Percentiles rank a stretch among this genome's conserved stretches.
Conservation (phyloP, 2,329 filamentous ascomycete genomes). For the Pseudohalonectria lignicola region DNA sequence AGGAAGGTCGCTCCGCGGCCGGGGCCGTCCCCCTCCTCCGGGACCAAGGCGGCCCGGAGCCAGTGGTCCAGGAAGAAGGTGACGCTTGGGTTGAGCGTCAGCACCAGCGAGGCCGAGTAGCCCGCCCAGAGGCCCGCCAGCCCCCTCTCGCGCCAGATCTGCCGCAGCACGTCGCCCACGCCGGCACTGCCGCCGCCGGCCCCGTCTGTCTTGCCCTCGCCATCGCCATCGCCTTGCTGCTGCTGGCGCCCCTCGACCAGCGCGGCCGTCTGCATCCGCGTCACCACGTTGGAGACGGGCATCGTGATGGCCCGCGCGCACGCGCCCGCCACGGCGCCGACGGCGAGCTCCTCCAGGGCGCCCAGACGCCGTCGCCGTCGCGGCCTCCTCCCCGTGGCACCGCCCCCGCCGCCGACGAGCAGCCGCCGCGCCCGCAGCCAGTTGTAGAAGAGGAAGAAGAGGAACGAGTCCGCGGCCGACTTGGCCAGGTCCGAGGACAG, state of each 20-base stretch:
- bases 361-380: constrained; percentile 38
- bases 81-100: constrained; percentile 77
- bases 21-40: neutral
- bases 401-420: constrained; percentile 13
- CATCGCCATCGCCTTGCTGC: constrained; percentile 21
- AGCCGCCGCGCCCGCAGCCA: constrained; percentile 24
- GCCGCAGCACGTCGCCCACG: constrained; percentile 41
- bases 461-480: constrained; percentile 63
- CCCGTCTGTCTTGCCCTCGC: constrained; percentile 13
- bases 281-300: constrained; percentile 72
- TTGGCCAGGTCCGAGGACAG: constrained; percentile 54
- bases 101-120: constrained; percentile 67
- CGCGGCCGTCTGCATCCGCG: constrained; percentile 64
- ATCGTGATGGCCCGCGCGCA: constrained; percentile 67
- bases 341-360: constrained; percentile 59
- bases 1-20: constrained; percentile 31
- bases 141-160: constrained; percentile 60
- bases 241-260: constrained; percentile 9
- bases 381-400: constrained; percentile 16
- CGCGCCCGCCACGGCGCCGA: constrained; percentile 65
- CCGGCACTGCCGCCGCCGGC: constrained; percentile 29
- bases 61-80: constrained; percentile 76
- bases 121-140: constrained; percentile 75
- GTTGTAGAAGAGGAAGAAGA: constrained; percentile 78
- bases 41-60: constrained; percentile 11